Evolutionary conservation across 345 rosid species (phyloP), one percentile per base, ranked within the genome.

Genomic region (Citrus australasica): DNA sequence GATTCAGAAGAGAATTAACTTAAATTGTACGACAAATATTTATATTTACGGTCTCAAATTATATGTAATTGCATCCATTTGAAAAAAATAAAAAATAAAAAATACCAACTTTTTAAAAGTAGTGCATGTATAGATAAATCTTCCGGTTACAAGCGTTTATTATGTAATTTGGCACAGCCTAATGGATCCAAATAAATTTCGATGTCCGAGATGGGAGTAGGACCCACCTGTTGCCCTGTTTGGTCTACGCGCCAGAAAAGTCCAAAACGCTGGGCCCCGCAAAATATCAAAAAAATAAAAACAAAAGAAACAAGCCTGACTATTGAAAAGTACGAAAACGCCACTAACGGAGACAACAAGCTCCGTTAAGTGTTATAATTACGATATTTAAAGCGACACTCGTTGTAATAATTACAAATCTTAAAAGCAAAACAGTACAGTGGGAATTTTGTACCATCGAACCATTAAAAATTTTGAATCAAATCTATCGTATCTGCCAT

Each of bases 111-210:
- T 58, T n/a, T 3, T 0, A n/a, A 58, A 58, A 21, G 7, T 13
- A 2, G 48, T 73, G 1, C 3, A 4, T 13, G 76, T n/a, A 72
- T 30, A 6, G 4, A 74, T 61, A 42, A n/a, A 32, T 37, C 5
- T 53, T 9, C 14, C 66, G 24, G 38, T 0, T 9, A 40, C 27
- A 28, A 55, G 76, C 3, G 51, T 42, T 5, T 62, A n/a, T 37
- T n/a, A 4, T 4, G 78, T 75, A 65, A 71, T 60, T 16, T 25
- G 7, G 3, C 1, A 4, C 0, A 40, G 42, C 6, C 21, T 48
- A 78, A 74, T 74, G 48, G 28, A 66, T 81, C 75, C 83, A 79
- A 85, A 56, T 24, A 17, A n/a, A 27, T 58, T 71, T 22, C 83
- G 28, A 33, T 21, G 63, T 70, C 19, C 81, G 69, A 85, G 77